Evolutionary conservation across 805 yeast genomes (phyloP).

Genomic region (Schizosaccharomyces octosporus): DNA sequence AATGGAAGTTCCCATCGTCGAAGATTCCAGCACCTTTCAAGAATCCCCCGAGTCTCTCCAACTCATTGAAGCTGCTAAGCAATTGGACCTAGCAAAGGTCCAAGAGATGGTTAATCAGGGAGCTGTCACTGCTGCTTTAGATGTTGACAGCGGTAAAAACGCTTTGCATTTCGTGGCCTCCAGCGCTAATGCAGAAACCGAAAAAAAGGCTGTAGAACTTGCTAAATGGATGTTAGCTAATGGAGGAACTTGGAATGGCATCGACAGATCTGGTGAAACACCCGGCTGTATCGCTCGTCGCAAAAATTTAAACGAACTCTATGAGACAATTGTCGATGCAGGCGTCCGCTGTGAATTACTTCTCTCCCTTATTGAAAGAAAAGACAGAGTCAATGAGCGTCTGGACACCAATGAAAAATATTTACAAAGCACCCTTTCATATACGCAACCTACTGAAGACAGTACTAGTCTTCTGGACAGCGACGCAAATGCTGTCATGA

Average conservation of each 20-base stretch:
- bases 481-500: conserved; percentile 81
- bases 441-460: conserved; percentile 13
- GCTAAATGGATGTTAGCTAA: neutral
- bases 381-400: conserved; percentile 11
- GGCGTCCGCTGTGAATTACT: conserved; percentile 78
- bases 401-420: conserved; percentile 29
- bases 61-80: neutral
- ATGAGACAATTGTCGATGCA: conserved; percentile 37
- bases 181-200: neutral
- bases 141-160: neutral
- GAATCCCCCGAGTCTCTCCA: neutral
- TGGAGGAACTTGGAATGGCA: neutral
- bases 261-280: conserved; percentile 21
- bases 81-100: neutral
- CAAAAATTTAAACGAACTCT: conserved; percentile 23
- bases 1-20: neutral
- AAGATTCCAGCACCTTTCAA: neutral
- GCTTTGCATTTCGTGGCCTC: neutral
- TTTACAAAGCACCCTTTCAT: conserved; percentile 39
- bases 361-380: conserved; percentile 41
- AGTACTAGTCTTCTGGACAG: conserved; percentile 49
- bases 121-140: neutral
- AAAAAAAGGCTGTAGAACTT: neutral
- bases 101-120: neutral
- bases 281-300: conserved; percentile 61